Evolutionary conservation across 2,329 filamentous ascomycete species (phyloP).

Genomic region (Dryadomyces quercivorus): DNA sequence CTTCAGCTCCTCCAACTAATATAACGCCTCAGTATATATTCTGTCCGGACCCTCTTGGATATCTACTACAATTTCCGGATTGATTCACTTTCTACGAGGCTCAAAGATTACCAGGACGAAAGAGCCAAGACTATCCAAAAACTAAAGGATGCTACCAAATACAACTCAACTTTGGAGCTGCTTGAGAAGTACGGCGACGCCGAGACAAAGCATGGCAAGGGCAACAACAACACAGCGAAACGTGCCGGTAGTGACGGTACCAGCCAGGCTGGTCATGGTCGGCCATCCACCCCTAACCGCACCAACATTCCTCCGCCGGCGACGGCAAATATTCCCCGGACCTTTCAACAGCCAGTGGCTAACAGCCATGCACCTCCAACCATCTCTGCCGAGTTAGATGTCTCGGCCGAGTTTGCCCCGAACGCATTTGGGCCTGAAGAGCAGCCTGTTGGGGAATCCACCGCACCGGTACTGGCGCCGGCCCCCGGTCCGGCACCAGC

Average conservation of each 20-base stretch:
- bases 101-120: slow-evolving; percentile 67
- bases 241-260: slow-evolving; percentile 10
- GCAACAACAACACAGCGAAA: slow-evolving; percentile 7
- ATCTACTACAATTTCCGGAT: slow-evolving; percentile 74
- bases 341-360: neutral
- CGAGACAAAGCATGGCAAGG: slow-evolving; percentile 30
- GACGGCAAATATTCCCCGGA: slow-evolving; percentile 48
- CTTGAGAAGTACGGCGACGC: slow-evolving; percentile 84
- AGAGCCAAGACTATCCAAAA: slow-evolving; percentile 82
- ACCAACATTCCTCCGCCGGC: slow-evolving; percentile 44
- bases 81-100: slow-evolving; percentile 50
- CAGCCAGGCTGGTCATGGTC: neutral
- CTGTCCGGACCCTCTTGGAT: slow-evolving; percentile 52
- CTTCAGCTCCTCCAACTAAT: neutral
- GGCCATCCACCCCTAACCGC: slow-evolving; percentile 20
- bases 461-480: neutral
- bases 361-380: slow-evolving; percentile 11
- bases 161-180: slow-evolving; percentile 85
- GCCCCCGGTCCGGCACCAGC: neutral
- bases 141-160: slow-evolving; percentile 89
- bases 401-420: slow-evolving; percentile 57
- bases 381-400: slow-evolving; percentile 15
- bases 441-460: neutral
- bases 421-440: slow-evolving; percentile 45
- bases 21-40: slow-evolving; percentile 54